phyloP scores from a whole-genome alignment of 2,329 filamentous ascomycete species.

The Beauveria varroae region DNA sequence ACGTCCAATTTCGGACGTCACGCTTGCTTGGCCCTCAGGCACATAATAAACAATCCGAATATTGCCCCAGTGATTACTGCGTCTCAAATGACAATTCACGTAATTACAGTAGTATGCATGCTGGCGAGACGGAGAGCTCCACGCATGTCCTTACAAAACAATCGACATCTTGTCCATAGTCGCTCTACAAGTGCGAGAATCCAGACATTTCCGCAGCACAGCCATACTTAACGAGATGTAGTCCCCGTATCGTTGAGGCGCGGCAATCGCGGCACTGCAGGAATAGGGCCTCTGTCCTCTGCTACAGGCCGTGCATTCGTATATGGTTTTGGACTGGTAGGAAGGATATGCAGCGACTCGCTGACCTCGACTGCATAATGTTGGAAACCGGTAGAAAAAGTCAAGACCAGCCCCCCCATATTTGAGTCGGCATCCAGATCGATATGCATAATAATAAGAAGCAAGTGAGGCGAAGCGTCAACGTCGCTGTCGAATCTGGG shows the following conservation, averaged over 20 bases:
- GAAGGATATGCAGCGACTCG: neutral
- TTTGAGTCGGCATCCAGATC: neutral
- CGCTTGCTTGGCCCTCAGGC: neutral
- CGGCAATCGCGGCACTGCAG: neutral
- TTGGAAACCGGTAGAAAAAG: neutral
- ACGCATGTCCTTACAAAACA: neutral
- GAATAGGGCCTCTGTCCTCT: neutral
- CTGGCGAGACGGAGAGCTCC: neutral
- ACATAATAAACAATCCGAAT: neutral
- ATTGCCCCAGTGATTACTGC: neutral
- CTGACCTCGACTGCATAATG: neutral
- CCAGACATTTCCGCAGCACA: conserved; percentile 7
- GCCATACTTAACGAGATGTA: neutral
- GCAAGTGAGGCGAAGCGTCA: neutral
- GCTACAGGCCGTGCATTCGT: neutral
- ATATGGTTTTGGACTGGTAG: neutral
- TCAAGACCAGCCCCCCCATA: neutral
- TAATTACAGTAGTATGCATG: neutral
- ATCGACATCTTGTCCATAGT: neutral
- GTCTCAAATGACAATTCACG: neutral
- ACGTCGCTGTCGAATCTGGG: neutral
- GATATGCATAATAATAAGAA: neutral
- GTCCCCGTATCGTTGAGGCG: neutral
- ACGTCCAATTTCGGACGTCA: neutral
- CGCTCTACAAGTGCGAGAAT: neutral